Conservation (phyloP, 2,329 filamentous ascomycete genomes). For the Claviceps digitariae region DNA sequence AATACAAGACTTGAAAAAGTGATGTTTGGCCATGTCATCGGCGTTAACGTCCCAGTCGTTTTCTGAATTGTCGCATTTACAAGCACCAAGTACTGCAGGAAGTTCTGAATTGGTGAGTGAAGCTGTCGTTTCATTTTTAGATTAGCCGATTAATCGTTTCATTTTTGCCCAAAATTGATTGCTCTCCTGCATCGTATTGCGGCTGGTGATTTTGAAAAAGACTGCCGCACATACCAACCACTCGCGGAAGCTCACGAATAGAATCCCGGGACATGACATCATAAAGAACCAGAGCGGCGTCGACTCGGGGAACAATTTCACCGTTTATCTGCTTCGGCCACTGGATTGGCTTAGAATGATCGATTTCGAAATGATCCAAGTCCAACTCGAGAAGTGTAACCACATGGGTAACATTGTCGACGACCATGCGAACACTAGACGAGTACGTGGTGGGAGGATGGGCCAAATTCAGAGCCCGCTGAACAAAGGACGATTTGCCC, state of each 20-base stretch:
- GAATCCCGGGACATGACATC: constrained; percentile 71
- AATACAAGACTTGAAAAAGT: constrained; percentile 54
- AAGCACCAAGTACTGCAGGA: constrained; percentile 71
- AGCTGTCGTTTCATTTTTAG: constrained; percentile 33
- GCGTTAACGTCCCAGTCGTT: constrained; percentile 59
- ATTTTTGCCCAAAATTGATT: background rate
- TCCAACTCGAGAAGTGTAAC: constrained; percentile 54
- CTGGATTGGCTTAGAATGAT: constrained; percentile 41
- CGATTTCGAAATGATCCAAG: constrained; percentile 50
- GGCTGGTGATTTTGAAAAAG: constrained; percentile 1
- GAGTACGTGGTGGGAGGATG: constrained; percentile 39
- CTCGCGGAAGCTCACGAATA: constrained; percentile 58
- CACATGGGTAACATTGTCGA: constrained; percentile 43
- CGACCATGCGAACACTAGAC: constrained; percentile 41
- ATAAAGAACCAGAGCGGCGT: constrained; percentile 77
- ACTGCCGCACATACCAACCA: constrained; percentile 46
- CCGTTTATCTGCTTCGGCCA: constrained; percentile 59
- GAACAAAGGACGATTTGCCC: constrained; percentile 56
- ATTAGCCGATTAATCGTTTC: background rate
- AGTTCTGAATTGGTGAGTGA: constrained; percentile 58
- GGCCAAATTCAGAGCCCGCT: constrained; percentile 44
- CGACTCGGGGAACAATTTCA: constrained; percentile 57
- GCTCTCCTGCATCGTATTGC: background rate
- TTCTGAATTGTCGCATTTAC: constrained; percentile 74
- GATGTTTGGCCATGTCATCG: constrained; percentile 45